These are phyloP conservation scores for Ustilago shanxiensis DNA, from an alignment of 1,284 basidiomycete species.

Conservation along the genomic window DNA sequence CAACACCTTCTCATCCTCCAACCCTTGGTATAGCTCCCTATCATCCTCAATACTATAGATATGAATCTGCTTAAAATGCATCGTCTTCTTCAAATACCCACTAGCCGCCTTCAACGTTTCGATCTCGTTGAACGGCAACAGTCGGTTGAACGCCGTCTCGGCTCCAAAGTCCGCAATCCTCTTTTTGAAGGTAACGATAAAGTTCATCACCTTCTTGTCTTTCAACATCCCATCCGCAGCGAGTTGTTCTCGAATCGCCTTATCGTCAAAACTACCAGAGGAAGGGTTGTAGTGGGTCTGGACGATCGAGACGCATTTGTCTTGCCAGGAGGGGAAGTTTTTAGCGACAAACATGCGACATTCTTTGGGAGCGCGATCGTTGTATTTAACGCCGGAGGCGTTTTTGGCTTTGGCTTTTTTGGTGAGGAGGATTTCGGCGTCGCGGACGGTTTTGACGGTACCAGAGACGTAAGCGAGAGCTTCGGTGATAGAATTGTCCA, in stretches of 20 bases:
- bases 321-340: slow-evolving; percentile 93
- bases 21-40: slow-evolving; percentile 72
- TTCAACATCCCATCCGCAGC: slow-evolving; percentile 86
- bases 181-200: slow-evolving; percentile 93
- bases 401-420: slow-evolving; percentile 62
- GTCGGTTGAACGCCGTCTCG: slow-evolving; percentile 85
- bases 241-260: slow-evolving; percentile 80
- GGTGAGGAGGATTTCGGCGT: slow-evolving; percentile 77
- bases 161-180: slow-evolving; percentile 84
- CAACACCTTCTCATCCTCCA: slow-evolving; percentile 78
- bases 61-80: slow-evolving; percentile 81
- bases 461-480: slow-evolving; percentile 83
- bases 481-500: slow-evolving; percentile 74
- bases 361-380: slow-evolving; percentile 75
- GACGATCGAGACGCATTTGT: slow-evolving; percentile 82
- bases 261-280: slow-evolving; percentile 83
- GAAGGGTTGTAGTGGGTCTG: slow-evolving; percentile 78
- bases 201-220: slow-evolving; percentile 96
- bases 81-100: slow-evolving; percentile 83
- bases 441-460: slow-evolving; percentile 88
- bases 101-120: slow-evolving; percentile 75
- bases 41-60: slow-evolving; percentile 82
- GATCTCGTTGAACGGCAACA: slow-evolving; percentile 86
- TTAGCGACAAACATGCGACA: slow-evolving; percentile 91
- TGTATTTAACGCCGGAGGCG: slow-evolving; percentile 52